Base-by-base conservation (phyloP, 2,329 filamentous ascomycete genomes). In the Plectosphaerella plurivora region DNA sequence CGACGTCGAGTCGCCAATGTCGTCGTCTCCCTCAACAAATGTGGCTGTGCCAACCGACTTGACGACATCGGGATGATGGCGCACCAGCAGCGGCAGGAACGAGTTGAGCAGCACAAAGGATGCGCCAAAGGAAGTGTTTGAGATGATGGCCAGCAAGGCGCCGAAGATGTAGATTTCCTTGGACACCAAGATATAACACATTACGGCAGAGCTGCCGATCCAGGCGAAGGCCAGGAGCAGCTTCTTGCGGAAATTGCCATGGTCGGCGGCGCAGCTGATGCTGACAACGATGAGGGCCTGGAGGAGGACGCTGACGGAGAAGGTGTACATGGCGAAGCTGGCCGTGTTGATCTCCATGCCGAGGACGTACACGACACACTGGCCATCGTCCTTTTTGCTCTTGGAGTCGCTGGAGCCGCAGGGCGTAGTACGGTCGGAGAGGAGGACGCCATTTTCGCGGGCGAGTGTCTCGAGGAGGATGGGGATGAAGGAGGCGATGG, bases 321-420 rank as follows among this genome's bases (percentile, higher is more conserved):
- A 99, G 2, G 91, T 97, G 72, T 97, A 97, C 91, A 97, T 96
- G 66, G 91, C 93, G 68, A 97, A 97, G 68, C 89, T 95, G 36
- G 93, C 92, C 1, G 93, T 97, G 70, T 97, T 97, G 72, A 99
- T 87, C 63, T 96, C 87, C 54, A 88, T 69, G 6, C 93, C 93
- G 22, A 96, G 73, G 5, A 97, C 76, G 57, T 87, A 83, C 54
- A 97, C 84, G 54, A 97, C 76, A 65, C 94, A 99, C 66, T 95
- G 90, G 47, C 77, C 78, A 42, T 75, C 74, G 42, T 65, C 60
- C 51, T 73, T 67, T 9, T 9, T 12, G 36, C 64, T 65, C 51
- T 79, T 80, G 58, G 72, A 76, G 62, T 84, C 82, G 56, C 79
- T 85, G 55, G 83, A 77, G 55, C 79, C 83, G 73, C 93, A 97